A percentile compares a stretch with the other conserved stretches of the same genome.
Evolutionary conservation across 169 alveolate species (phyloP).

Genomic region (Babesia divergens): DNA sequence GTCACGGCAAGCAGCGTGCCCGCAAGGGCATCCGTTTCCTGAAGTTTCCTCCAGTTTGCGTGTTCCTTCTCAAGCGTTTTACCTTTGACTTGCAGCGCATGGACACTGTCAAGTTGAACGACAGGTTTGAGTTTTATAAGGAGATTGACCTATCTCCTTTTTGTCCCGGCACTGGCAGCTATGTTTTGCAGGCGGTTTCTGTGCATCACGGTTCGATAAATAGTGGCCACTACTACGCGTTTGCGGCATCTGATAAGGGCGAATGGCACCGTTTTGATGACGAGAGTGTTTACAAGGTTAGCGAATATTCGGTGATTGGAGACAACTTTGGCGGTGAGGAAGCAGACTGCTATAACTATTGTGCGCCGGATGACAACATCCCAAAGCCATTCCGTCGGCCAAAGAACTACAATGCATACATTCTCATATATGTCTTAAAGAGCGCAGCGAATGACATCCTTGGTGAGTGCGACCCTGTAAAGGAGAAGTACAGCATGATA

Average conservation of each 20-base stretch:
- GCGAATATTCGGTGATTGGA: conserved; percentile 82
- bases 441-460: conserved; percentile 78
- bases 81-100: conserved; percentile 81
- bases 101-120: conserved; percentile 88
- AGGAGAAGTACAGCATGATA: conserved; percentile 75
- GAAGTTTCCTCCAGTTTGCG: conserved; percentile 91
- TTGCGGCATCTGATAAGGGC: conserved; percentile 75
- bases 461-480: conserved; percentile 78
- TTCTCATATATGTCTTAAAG: conserved; percentile 90
- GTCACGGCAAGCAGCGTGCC: conserved; percentile 84
- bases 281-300: conserved; percentile 83
- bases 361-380: conserved; percentile 48
- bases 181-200: conserved; percentile 89
- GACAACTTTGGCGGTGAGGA: conserved; percentile 89
- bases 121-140: conserved; percentile 88
- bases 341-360: conserved; percentile 75
- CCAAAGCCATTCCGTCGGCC: conserved; percentile 55
- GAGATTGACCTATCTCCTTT: conserved; percentile 82
- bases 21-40: conserved; percentile 89
- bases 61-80: conserved; percentile 88
- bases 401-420: conserved; percentile 88
- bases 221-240: conserved; percentile 95
- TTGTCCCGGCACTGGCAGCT: conserved; percentile 73
- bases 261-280: conserved; percentile 93
- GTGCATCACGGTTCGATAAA: conserved; percentile 94